Evolutionary conservation across 1,284 basidiomycete genomes (phyloP), one percentile per base, ranked within the genome.

Genomic region (Tylopilus orsonianus): DNA sequence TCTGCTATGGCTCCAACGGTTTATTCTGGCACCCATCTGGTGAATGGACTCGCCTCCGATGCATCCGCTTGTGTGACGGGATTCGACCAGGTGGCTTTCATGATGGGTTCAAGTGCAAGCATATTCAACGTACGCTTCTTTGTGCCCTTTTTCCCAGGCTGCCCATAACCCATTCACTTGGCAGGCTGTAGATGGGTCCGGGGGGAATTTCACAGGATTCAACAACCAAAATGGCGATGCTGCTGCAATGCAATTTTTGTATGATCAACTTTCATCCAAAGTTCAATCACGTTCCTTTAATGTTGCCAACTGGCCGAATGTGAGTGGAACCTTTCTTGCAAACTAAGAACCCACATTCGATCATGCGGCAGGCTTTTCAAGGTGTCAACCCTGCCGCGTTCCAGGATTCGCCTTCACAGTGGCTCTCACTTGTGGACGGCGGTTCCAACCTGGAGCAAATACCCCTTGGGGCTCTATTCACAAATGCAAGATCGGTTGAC

Each of bases 271-370:
- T 14, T 50, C 55, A 14, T 60, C 58, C 12, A 69, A 69, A 38
- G 75, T 82, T 3, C 72, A 75, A 10, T 80, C 78, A 16, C 71
- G 77, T 40, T 73, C 73, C 3, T 73, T 83, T 41, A 78, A 83
- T 62, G 80, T 84, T 18, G 83, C 83, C 8, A 82, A 82, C 56
- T 85, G 82, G 82, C 83, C 84, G 2, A 85, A 73, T 48, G 74
- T 74, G 49, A 53, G 73, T 54, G 26, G 9, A 6, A 18, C 13
- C 19, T 4, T 22, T 35, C 13, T 18, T 29, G 26, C 23, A 1
- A 3, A 1, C 6, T 16, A 10, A 16, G 20, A 7, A 23, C 16
- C 19, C 16, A 8, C 8, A 6, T 41, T 49, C 55, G 3, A 56
- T 29, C 2, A 18, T 23, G 7, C 13, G 7, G 16, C 34, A 76